phyloP scores from a whole-genome alignment of 2,329 filamentous ascomycete species.

The Fusarium newnesense region DNA sequence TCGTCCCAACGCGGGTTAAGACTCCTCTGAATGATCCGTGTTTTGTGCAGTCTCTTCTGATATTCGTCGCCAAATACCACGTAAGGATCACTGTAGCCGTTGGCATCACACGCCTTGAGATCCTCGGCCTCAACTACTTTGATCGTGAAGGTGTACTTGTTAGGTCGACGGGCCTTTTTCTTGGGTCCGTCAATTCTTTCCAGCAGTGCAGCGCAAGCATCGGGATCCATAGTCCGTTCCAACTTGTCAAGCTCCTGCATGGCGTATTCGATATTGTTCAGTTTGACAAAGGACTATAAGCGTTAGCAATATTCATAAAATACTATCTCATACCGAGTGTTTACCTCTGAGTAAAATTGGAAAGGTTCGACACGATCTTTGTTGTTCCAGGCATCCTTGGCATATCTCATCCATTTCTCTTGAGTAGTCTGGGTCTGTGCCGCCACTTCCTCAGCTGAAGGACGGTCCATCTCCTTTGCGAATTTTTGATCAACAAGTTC shows the following conservation, averaged over 20 bases:
- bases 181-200: conserved; percentile 77
- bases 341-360: conserved; percentile 92
- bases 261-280: conserved; percentile 97
- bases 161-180: conserved; percentile 72
- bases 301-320: conserved; percentile 43
- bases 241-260: conserved; percentile 92
- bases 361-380: conserved; percentile 97
- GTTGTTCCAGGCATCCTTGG: conserved; percentile 90
- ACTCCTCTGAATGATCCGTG: conserved; percentile 87
- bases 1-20: conserved; percentile 98
- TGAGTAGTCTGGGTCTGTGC: conserved; percentile 82
- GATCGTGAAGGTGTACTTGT: conserved; percentile 97
- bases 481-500: conserved; percentile 90
- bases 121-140: conserved; percentile 99
- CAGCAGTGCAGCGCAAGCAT: conserved; percentile 86
- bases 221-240: conserved; percentile 89
- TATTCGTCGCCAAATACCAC: conserved; percentile 97
- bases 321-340: conserved; percentile 31
- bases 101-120: conserved; percentile 96
- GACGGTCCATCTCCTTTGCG: conserved; percentile 89
- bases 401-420: conserved; percentile 92
- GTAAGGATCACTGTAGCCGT: conserved; percentile 94
- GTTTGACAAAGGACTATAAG: conserved; percentile 87
- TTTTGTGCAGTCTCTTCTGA: conserved; percentile 95
- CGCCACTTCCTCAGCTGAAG: conserved; percentile 87